These are phyloP conservation scores for Exophiala oligosperma DNA, from an alignment of 2,329 filamentous ascomycete species.

Conservation along the genomic window DNA sequence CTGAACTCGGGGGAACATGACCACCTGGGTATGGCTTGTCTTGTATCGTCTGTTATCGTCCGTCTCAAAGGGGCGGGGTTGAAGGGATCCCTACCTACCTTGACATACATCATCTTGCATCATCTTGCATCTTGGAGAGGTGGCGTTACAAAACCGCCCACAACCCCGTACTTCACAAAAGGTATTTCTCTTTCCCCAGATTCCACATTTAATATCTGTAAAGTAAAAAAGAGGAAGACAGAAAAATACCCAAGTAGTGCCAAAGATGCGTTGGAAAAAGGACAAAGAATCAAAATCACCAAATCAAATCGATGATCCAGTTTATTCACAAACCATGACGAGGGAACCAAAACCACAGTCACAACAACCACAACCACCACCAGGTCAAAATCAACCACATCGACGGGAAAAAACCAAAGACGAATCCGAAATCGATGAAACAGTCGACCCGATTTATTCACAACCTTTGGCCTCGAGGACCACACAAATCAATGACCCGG, in stretches of 20 bases:
- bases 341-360: background rate
- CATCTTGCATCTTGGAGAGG: no score
- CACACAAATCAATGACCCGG: slow-evolving; percentile 13
- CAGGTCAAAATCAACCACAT: background rate
- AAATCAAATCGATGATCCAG: slow-evolving; percentile 11
- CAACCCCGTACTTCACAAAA: no score
- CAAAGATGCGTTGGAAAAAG: no score
- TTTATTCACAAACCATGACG: slow-evolving; percentile 1
- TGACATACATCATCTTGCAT: no score
- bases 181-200: background rate
- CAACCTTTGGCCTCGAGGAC: slow-evolving; percentile 1
- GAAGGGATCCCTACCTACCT: no score
- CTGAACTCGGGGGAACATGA: no score
- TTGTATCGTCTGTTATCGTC: no score
- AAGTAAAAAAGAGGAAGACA: no score
- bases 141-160: no score
- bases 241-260: no score
- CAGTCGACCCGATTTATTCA: slow-evolving; percentile 17
- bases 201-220: background rate
- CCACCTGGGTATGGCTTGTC: no score
- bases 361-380: background rate
- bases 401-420: background rate
- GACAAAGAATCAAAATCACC: background rate
- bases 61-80: no score
- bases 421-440: background rate